Evolutionary conservation across 2,329 filamentous ascomycete species (phyloP).

Genomic region (Aurifilum marmelostoma): DNA sequence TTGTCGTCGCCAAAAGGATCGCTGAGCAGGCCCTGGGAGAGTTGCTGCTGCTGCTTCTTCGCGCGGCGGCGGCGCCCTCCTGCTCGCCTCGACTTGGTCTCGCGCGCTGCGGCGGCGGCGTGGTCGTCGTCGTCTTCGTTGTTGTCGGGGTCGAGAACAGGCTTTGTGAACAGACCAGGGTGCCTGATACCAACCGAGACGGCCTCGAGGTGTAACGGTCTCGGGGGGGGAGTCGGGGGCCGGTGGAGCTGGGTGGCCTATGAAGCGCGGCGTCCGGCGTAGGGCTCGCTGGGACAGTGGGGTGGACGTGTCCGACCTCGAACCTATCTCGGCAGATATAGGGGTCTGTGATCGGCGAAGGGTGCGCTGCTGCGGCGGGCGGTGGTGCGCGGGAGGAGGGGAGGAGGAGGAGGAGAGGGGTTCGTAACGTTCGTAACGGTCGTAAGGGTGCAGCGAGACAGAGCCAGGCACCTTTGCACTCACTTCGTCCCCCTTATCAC

Average conservation of each 20-base stretch:
- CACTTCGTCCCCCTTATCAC: conserved; percentile 38
- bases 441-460: conserved; percentile 48
- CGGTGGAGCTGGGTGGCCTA: conserved; percentile 47
- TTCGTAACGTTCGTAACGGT: conserved; percentile 60
- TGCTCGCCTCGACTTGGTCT: conserved; percentile 12
- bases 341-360: conserved; percentile 42
- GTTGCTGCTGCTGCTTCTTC: conserved; percentile 42
- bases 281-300: conserved; percentile 53
- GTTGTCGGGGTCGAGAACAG: conserved; percentile 32
- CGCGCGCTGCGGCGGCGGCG: conserved; percentile 1
- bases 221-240: conserved; percentile 34
- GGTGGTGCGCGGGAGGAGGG: conserved; percentile 43
- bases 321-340: conserved; percentile 25
- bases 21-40: conserved; percentile 52
- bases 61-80: conserved; percentile 31
- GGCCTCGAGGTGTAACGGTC: conserved; percentile 46
- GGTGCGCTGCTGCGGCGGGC: conserved; percentile 43
- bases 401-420: conserved; percentile 47
- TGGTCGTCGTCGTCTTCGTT: not conserved
- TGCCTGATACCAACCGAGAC: conserved; percentile 54
- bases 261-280: conserved; percentile 57
- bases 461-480: conserved; percentile 52
- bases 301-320: conserved; percentile 43
- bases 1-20: conserved; percentile 43
- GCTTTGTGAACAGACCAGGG: conserved; percentile 42